Base-by-base conservation (phyloP, 2,329 filamentous ascomycete species). In the Paraconiothyrium brasiliense region DNA sequence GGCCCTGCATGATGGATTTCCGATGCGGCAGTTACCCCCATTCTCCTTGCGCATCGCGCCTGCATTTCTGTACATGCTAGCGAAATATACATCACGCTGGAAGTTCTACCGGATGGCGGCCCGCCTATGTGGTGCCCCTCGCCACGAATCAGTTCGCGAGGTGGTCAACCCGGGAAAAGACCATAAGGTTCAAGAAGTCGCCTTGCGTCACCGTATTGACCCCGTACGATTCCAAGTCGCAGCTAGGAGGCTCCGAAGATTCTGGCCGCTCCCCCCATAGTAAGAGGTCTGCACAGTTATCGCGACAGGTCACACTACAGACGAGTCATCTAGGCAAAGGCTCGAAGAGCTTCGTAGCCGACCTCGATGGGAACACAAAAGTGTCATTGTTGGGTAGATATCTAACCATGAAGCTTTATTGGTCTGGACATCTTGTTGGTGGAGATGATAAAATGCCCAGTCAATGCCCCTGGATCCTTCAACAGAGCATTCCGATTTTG, bases 221-320 rank as follows among this genome's bases (percentile, higher is more conserved):
- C 48, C 32, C 1, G 30, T 51, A 13, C 6, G 14, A 22, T 37
- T 37, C 48, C 35, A 51, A 24, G 11, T 16, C 32, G 32, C 27
- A 20, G 48, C 24, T n/a, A 13, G 30, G 10, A 51, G 30, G 14
- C 48, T 51, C n/a, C 48, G 30, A 20, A 4, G n/a, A 16, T 51
- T 51, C 48, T 51, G 48, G 48, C 48, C 30, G 4, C 32, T 51
- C n/a, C 48, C 35, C 30, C 48, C 48, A 8, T 51, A 46, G 48
- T 30, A 30, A 37, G 32, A 7, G 16, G 6, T 7, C 39, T 41
- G 39, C 39, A 35, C 20, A 35, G 13, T n/a, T 51, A 8, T 14
- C 48, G 20, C 7, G 14, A 20, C 14, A 4, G 32, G 48, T 51
- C 11, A 32, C 16, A 32, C 32, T 37, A 30, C 48, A 35, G 30